phyloP scores from a whole-genome alignment of 2,329 filamentous ascomycete genomes.

The Chaetomiaceae sp. region DNA sequence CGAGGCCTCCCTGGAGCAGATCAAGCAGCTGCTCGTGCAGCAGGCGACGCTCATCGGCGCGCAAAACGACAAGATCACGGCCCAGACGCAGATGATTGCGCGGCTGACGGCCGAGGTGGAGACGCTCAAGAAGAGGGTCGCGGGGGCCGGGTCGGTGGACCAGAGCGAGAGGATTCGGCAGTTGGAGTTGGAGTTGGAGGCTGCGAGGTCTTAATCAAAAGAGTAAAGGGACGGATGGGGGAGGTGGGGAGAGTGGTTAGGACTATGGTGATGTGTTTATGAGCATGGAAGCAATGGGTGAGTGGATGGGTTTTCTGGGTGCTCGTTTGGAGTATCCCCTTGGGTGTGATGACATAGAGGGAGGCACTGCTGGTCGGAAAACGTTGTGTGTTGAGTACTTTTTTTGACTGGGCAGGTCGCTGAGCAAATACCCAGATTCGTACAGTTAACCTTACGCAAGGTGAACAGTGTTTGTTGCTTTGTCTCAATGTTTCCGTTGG shows the following conservation, averaged over 20 bases:
- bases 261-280: slow-evolving; percentile 12
- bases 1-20: slow-evolving; percentile 66
- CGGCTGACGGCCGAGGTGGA: slow-evolving; percentile 70
- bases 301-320: neutral
- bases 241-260: neutral
- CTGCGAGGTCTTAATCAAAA: slow-evolving; percentile 48
- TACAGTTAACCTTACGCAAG: neutral
- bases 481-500: neutral
- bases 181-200: slow-evolving; percentile 63
- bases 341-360: neutral
- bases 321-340: neutral
- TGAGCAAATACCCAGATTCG: slow-evolving; percentile 11
- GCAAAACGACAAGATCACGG: slow-evolving; percentile 66
- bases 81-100: slow-evolving; percentile 68
- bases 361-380: slow-evolving; percentile 2
- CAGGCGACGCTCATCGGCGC: slow-evolving; percentile 73
- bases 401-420: slow-evolving; percentile 14
- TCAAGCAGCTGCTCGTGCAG: slow-evolving; percentile 70
- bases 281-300: slow-evolving; percentile 9
- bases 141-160: slow-evolving; percentile 50
- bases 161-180: slow-evolving; percentile 65
- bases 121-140: slow-evolving; percentile 70
- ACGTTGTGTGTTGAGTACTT: slow-evolving; percentile 4
- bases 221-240: neutral
- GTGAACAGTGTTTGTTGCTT: no score